A percentile compares a stretch with the other conserved stretches of the same genome.
phyloP scores from a whole-genome alignment of 2,329 filamentous ascomycete species.

The Anthostomella pinea region DNA sequence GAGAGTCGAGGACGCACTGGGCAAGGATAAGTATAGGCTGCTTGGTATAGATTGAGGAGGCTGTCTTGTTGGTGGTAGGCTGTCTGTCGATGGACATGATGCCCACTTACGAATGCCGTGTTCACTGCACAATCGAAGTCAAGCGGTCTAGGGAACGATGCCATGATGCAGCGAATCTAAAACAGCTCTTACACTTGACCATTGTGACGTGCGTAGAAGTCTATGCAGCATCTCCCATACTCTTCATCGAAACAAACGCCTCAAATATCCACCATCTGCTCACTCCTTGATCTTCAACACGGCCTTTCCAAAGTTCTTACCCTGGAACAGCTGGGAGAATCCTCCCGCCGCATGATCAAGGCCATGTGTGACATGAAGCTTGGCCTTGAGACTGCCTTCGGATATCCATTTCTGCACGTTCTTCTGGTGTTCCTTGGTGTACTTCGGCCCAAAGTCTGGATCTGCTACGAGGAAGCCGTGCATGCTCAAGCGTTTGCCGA shows the following conservation, averaged over 20 bases:
- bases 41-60: conserved; percentile 47
- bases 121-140: too few relatives aligned
- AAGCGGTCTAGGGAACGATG: too few relatives aligned
- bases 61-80: too few relatives aligned
- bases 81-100: too few relatives aligned
- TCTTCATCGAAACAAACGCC: too few relatives aligned
- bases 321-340: conserved; percentile 69
- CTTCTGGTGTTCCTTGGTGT: conserved; percentile 69
- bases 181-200: too few relatives aligned
- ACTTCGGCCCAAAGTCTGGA: conserved; percentile 62
- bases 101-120: too few relatives aligned
- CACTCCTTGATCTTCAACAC: conserved; percentile 57
- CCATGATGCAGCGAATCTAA: too few relatives aligned
- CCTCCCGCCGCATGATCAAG: conserved; percentile 75
- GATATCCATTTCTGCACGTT: conserved; percentile 73
- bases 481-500: conserved; percentile 70
- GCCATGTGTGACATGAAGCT: conserved; percentile 66
- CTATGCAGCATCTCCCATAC: too few relatives aligned
- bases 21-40: conserved; percentile 50
- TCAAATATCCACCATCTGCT: too few relatives aligned
- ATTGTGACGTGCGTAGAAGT: too few relatives aligned
- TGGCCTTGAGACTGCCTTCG: conserved; percentile 71
- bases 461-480: conserved; percentile 74
- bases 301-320: conserved; percentile 85
- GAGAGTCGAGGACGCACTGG: conserved; percentile 71